Conservation (phyloP, 139 green algal species). For the Trebouxia sp. region DNA sequence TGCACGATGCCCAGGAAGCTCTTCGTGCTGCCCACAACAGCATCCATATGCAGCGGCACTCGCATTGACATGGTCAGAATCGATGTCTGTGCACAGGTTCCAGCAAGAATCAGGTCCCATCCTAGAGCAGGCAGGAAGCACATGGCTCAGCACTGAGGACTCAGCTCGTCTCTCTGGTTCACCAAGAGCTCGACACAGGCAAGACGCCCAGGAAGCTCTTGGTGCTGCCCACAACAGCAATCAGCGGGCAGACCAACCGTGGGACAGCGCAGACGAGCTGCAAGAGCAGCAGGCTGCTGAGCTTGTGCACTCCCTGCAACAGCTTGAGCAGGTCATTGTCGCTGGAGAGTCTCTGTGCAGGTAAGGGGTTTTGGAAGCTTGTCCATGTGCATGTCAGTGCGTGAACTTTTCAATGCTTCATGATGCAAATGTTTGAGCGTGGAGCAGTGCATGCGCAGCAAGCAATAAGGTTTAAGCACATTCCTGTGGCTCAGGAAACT, state of each 20-base stretch:
- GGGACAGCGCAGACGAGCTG: not conserved
- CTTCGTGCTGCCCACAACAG: not conserved
- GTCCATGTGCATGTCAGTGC: not conserved
- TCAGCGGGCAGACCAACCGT: not conserved
- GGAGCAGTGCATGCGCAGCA: not conserved
- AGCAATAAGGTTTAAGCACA: no score
- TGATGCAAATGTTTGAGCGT: not conserved
- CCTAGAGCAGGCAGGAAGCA: not conserved
- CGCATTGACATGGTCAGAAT: no score
- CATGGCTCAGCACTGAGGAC: not conserved
- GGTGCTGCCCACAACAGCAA: not conserved
- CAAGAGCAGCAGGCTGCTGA: not conserved
- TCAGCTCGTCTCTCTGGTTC: not conserved
- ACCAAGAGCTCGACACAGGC: not conserved
- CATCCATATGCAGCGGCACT: no score
- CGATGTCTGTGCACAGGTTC: not conserved
- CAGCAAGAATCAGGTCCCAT: not conserved
- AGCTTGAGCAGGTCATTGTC: slow-evolving; percentile 17
- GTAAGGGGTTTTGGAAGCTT: not conserved
- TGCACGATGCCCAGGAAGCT: not conserved
- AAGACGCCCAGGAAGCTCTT: not conserved
- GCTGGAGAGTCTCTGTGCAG: slow-evolving; percentile 26
- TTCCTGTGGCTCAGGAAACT: no score
- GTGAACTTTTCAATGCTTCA: not conserved
- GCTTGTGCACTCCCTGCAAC: not conserved